phyloP scores from a whole-genome alignment of 345 rosid species.

The Lepidium didymum region DNA sequence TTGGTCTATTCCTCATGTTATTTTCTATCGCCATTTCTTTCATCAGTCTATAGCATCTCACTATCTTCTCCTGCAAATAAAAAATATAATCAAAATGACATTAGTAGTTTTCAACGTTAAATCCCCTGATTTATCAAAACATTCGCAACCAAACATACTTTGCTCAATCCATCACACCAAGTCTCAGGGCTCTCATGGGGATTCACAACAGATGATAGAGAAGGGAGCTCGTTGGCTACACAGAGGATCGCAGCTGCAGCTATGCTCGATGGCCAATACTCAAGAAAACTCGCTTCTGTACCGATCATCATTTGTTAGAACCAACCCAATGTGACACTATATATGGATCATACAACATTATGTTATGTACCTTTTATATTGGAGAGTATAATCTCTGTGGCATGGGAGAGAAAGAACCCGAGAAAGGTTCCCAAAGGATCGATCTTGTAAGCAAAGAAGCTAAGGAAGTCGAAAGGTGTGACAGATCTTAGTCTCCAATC shows the following conservation, averaged over 20 bases:
- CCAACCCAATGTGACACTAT: not conserved
- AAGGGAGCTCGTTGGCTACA: conserved; percentile 77
- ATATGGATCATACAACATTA: not conserved
- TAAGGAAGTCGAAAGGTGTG: conserved; percentile 77
- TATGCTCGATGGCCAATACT: conserved; percentile 82
- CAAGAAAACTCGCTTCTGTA: conserved; percentile 84
- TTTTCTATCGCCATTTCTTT: conserved; percentile 49
- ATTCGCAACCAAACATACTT: conserved; percentile 38
- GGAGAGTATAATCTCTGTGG: conserved; percentile 70
- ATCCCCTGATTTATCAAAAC: not conserved
- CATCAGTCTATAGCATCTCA: conserved; percentile 72
- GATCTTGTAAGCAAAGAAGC: conserved; percentile 85
- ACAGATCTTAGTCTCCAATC: conserved; percentile 96
- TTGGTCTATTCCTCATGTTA: conserved; percentile 41
- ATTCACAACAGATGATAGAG: conserved; percentile 44
- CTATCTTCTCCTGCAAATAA: conserved; percentile 66
- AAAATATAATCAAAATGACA: not conserved
- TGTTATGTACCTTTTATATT: conserved; percentile 59
- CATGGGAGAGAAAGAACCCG: conserved; percentile 56
- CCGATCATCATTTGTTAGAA: not conserved
- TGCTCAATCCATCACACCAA: conserved; percentile 95
- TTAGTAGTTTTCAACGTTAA: not conserved
- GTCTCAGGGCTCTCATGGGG: conserved; percentile 77
- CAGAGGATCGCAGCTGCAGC: conserved; percentile 91
- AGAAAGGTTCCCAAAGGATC: conserved; percentile 56